Conservation (phyloP, 345 rosid species). For the Capsella bursapastoris region DNA sequence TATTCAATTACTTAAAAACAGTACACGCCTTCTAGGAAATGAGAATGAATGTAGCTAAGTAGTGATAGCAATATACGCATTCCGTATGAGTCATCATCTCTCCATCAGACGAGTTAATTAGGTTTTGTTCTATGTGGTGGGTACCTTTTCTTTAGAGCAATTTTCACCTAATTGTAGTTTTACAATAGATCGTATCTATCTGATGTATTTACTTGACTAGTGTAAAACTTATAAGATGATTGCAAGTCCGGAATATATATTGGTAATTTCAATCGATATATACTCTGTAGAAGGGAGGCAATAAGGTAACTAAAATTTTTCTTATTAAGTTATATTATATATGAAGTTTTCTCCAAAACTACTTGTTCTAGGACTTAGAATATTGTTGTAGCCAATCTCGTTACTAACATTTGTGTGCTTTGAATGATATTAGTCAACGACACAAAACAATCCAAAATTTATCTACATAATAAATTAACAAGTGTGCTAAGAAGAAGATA, state of each 20-base stretch:
- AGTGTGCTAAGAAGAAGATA: conserved; percentile 29
- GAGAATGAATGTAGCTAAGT: neutral
- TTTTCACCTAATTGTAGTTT: neutral
- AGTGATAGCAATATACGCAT: too few species aligned
- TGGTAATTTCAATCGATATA: neutral
- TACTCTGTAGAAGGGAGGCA: too few species aligned
- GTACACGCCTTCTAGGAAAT: neutral
- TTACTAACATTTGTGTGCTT: neutral
- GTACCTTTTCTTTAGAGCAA: too few species aligned
- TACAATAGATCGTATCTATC: neutral
- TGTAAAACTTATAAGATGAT: neutral
- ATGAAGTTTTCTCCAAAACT: neutral
- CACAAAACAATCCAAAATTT: conserved; percentile 6
- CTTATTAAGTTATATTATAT: neutral
- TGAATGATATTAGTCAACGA: conserved; percentile 16
- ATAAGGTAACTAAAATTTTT: neutral
- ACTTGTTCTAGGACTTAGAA: neutral
- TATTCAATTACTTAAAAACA: neutral
- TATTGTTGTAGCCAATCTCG: neutral
- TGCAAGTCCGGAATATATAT: neutral
- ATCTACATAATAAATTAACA: conserved; percentile 16
- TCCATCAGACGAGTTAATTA: too few species aligned
- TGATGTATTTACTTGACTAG: conserved; percentile 3
- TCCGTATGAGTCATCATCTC: too few species aligned
- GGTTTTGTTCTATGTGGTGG: too few species aligned